A percentile compares a stretch with the other conserved stretches of the same genome.
Conservation (phyloP, 306 rosid species). For the Sindora glabra region DNA sequence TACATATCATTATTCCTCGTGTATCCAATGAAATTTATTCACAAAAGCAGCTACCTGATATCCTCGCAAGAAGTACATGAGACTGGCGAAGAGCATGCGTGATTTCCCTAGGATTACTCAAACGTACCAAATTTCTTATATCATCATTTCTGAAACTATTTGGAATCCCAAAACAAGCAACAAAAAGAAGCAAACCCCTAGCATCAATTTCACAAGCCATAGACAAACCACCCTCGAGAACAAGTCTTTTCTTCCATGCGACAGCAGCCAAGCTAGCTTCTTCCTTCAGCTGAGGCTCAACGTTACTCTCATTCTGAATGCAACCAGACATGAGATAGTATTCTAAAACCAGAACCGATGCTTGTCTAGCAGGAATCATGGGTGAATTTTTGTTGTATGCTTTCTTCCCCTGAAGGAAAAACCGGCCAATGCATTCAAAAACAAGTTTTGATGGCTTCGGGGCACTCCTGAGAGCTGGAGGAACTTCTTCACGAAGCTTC, state of each 20-base stretch:
- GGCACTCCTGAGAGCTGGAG: constrained; percentile 35
- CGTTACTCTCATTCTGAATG: background rate
- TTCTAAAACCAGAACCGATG: constrained; percentile 40
- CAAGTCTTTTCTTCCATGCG: constrained; percentile 48
- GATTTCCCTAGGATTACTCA: constrained; percentile 28
- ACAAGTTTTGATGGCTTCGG: constrained; percentile 41
- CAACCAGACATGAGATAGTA: constrained; percentile 43
- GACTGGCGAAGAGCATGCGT: constrained; percentile 32
- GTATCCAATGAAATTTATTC: background rate
- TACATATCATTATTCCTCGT: background rate
- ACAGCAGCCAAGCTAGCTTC: constrained; percentile 31
- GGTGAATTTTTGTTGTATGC: constrained; percentile 33
- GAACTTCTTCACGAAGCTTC: constrained; percentile 28
- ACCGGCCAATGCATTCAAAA: constrained; percentile 51
- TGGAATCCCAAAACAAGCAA: constrained; percentile 48
- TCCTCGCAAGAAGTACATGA: constrained; percentile 13
- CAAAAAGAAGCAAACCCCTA: constrained; percentile 44
- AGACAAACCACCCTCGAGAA: constrained; percentile 37
- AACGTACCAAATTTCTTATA: constrained; percentile 27
- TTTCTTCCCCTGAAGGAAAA: constrained; percentile 51
- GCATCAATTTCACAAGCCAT: constrained; percentile 43
- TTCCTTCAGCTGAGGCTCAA: constrained; percentile 22
- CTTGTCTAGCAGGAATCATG: constrained; percentile 36
- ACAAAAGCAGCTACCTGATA: constrained; percentile 25
- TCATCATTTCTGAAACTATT: constrained; percentile 30